Evolutionary conservation across 2,329 filamentous ascomycete species (phyloP), one percentile per base, ranked within the genome.

Genomic region (Zymoseptoria passerinii): DNA sequence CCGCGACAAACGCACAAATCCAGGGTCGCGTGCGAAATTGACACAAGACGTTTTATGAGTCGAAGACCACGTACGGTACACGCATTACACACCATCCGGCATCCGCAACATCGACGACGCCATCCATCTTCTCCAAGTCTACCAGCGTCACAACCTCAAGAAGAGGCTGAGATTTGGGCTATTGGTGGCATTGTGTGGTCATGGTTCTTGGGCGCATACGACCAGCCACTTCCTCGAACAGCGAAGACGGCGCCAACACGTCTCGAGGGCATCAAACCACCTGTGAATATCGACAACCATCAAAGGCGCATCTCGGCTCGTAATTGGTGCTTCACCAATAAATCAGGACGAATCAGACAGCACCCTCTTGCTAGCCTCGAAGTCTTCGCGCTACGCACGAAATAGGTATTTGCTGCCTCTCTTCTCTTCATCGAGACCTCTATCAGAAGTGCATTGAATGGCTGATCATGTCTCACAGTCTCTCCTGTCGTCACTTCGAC

Each of bases 261-360:
- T 57, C 23, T 50, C 51, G 35, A 58, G 23, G 53, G 35, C 51
- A 27, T 40, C 20, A 53, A 50, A 4, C 48, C 27, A 49, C 29
- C 35, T n/a, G 54, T 58, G 56, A 54, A 29, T 51, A 19, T 51
- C 27, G 28, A 28, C 10, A n/a, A 28, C 2, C 53, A 29, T 51
- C 28, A 20, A 53, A 28, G 48, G 52, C 53, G 50, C 54, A 55
- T 44, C 52, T 16, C 53, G 48, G 48, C 54, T 29, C 57, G 58
- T 62, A 57, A 65, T 64, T 66, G 63, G 65, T 60, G 50, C 51
- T 50, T 48, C 51, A 19, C 28, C 35, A 20, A 52, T 49, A 57
- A 53, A 48, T 49, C 53, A 48, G 35, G 48, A 55, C 65, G 61
- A 65, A 66, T 66, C 58, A 65, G 57, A 61, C 48, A 16, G 50